These are phyloP conservation scores for Mycena floridula DNA, from an alignment of 768 basidiomycete species.

Conservation along the genomic window DNA sequence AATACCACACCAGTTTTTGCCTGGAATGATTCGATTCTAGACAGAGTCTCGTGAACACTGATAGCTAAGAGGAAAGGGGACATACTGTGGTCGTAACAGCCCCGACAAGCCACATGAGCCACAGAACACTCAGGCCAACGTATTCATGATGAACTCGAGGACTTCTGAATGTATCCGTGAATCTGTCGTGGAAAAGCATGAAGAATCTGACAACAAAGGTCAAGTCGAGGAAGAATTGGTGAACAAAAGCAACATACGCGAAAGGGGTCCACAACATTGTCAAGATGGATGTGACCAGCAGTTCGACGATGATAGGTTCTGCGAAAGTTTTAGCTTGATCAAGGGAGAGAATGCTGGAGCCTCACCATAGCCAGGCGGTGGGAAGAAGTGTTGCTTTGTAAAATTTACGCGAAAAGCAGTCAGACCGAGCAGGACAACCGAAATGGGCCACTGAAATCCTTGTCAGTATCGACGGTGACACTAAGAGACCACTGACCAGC, in stretches of 20 bases:
- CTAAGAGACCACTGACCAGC: too few relatives aligned
- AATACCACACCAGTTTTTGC: background rate
- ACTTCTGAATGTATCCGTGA: constrained; percentile 13
- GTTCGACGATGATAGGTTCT: constrained; percentile 70
- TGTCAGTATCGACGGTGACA: too few relatives aligned
- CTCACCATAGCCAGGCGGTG: constrained; percentile 47
- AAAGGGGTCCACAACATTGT: constrained; percentile 60
- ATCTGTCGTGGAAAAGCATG: constrained; percentile 29
- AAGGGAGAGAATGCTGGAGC: background rate
- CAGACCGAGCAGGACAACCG: constrained; percentile 33
- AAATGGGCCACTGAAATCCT: constrained; percentile 30
- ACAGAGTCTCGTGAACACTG: background rate
- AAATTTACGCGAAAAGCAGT: constrained; percentile 56
- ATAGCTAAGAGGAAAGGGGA: background rate
- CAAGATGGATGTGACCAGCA: constrained; percentile 55
- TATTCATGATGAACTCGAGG: constrained; percentile 41
- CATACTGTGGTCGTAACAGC: constrained; percentile 56
- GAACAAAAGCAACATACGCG: constrained; percentile 38
- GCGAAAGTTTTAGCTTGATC: constrained; percentile 3
- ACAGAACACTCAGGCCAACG: constrained; percentile 45
- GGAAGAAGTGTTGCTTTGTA: constrained; percentile 47
- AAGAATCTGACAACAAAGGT: constrained; percentile 10
- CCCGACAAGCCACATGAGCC: constrained; percentile 61
- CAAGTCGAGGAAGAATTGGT: background rate
- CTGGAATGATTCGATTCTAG: constrained; percentile 2